Evolutionary conservation across 148 eudicot genomes (phyloP).

Genomic region (Arbutus unedo): DNA sequence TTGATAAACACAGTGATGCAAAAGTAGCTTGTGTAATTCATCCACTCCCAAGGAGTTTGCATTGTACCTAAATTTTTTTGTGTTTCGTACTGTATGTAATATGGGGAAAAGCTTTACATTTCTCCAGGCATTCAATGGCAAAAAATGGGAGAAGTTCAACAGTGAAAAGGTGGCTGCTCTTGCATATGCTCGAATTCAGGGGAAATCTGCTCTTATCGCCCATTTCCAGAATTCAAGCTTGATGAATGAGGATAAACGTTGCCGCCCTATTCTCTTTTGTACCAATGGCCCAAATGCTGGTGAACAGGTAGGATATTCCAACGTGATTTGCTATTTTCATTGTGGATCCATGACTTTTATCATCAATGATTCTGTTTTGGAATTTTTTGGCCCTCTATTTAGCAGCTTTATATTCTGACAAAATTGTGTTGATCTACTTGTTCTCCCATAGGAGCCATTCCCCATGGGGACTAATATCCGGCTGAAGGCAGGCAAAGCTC

Average conservation of each 20-base stretch:
- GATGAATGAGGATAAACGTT: slow-evolving; percentile 85
- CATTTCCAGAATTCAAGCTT: slow-evolving; percentile 87
- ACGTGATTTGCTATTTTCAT: not conserved
- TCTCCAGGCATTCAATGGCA: slow-evolving; percentile 59
- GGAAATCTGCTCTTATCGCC: slow-evolving; percentile 68
- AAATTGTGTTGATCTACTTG: not conserved
- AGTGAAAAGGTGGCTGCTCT: slow-evolving; percentile 77
- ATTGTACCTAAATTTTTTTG: not conserved
- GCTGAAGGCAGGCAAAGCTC: slow-evolving; percentile 27
- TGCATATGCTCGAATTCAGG: slow-evolving; percentile 84
- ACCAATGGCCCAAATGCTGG: slow-evolving; percentile 80
- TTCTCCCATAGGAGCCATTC: slow-evolving; percentile 55
- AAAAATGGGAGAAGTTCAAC: slow-evolving; percentile 80
- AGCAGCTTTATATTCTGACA: not conserved
- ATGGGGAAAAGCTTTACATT: not conserved
- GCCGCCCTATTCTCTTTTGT: slow-evolving; percentile 74
- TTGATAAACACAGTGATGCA: slow-evolving; percentile 21
- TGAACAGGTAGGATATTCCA: slow-evolving; percentile 49
- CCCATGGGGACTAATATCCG: slow-evolving; percentile 49
- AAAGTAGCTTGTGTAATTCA: not conserved
- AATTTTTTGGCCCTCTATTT: not conserved
- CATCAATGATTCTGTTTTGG: no score
- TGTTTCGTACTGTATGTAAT: not conserved
- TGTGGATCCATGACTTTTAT: not conserved
- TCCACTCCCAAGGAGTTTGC: not conserved